Conservation (phyloP, 2,329 filamentous ascomycete genomes). For the Capronia epimyces region DNA sequence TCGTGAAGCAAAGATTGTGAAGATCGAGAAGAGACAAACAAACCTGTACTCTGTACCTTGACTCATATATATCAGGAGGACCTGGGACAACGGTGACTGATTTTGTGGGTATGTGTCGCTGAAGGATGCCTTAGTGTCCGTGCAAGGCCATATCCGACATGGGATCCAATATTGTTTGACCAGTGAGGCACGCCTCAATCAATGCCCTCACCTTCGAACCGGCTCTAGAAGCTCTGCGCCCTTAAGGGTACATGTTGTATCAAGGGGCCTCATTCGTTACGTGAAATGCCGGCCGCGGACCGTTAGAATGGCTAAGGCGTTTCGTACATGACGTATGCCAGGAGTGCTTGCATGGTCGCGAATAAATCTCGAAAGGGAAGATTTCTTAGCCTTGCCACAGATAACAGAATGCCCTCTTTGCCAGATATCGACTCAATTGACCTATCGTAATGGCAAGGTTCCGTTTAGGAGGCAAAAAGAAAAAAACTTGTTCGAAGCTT, state of each 20-base stretch:
- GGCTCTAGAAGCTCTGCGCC: constrained; percentile 8
- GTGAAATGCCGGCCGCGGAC: background rate
- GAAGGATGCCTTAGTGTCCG: too few species aligned
- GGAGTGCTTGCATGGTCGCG: background rate
- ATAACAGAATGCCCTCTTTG: background rate
- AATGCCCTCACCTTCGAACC: background rate
- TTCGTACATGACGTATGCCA: background rate
- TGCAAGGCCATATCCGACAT: background rate
- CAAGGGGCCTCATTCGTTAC: too few species aligned
- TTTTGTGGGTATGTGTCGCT: background rate
- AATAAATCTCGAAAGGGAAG: background rate
- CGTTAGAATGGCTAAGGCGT: background rate
- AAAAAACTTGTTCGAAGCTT: background rate
- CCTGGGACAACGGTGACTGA: background rate
- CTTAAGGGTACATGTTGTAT: constrained; percentile 13
- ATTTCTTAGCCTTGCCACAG: constrained; percentile 8
- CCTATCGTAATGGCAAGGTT: too few species aligned
- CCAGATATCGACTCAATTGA: background rate
- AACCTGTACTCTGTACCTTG: constrained; percentile 4
- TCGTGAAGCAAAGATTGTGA: background rate
- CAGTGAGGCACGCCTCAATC: background rate
- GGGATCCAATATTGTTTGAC: background rate
- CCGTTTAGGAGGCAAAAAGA: background rate
- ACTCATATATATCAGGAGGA: constrained; percentile 17
- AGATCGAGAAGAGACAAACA: background rate